Evolutionary conservation across 208 protist genomes (phyloP).

Genomic region (Phytomonas sp.): DNA sequence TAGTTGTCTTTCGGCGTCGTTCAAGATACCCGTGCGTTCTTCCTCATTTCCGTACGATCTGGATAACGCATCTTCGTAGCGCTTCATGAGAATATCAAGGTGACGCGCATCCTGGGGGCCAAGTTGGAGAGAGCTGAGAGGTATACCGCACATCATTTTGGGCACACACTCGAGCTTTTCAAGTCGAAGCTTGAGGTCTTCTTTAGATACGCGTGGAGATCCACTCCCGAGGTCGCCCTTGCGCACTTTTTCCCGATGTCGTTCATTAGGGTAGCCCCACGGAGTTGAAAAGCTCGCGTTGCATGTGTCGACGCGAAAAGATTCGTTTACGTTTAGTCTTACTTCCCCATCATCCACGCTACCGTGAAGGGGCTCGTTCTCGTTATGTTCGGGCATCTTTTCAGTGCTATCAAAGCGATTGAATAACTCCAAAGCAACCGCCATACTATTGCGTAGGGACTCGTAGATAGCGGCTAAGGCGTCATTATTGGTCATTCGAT

Average conservation of each 20-base stretch:
- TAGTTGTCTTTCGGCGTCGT: slow-evolving; percentile 25
- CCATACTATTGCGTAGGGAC: slow-evolving; percentile 37
- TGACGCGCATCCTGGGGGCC: slow-evolving; percentile 13
- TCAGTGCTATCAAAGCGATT: slow-evolving; percentile 20
- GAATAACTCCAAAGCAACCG: slow-evolving; percentile 36
- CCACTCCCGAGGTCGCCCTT: slow-evolving; percentile 1
- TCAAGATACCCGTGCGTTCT: slow-evolving; percentile 10
- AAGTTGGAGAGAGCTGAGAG: slow-evolving; percentile 29
- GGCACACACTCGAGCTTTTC: slow-evolving; percentile 18
- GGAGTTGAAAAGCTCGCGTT: slow-evolving; percentile 31
- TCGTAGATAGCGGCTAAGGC: slow-evolving; percentile 64
- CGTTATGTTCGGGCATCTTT: slow-evolving; percentile 18
- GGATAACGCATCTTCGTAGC: slow-evolving; percentile 14
- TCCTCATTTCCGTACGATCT: slow-evolving; percentile 15
- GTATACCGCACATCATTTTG: slow-evolving; percentile 23
- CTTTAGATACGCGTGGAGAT: slow-evolving; percentile 12
- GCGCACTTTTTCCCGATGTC: background rate
- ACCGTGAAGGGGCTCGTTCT: slow-evolving; percentile 26
- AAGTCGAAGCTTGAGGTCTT: slow-evolving; percentile 21
- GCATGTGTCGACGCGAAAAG: slow-evolving; percentile 64
- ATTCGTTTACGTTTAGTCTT: slow-evolving; percentile 38
- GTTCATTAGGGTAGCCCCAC: background rate
- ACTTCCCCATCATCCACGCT: slow-evolving; percentile 26
- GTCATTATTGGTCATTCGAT: slow-evolving; percentile 44
- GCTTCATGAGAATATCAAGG: slow-evolving; percentile 19